Evolutionary conservation across 2,329 filamentous ascomycete genomes (phyloP).

Genomic region (Zalaria sp.): DNA sequence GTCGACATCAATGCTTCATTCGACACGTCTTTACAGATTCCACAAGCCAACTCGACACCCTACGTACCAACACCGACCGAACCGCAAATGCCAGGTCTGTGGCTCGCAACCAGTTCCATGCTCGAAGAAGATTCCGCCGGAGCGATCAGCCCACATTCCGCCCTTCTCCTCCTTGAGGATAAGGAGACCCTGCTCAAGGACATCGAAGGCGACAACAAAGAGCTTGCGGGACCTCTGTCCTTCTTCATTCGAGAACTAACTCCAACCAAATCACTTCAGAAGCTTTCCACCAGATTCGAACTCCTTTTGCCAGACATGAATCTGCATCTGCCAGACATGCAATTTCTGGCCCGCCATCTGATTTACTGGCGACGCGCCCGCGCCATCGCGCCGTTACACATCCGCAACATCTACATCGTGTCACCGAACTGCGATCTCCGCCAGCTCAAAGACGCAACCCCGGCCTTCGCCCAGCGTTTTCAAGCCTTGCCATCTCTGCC

Average conservation of each 20-base stretch:
- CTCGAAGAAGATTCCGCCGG: conserved; percentile 50
- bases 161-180: conserved; percentile 70
- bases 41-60: conserved; percentile 50
- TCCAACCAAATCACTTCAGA: conserved; percentile 53
- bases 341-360: conserved; percentile 80
- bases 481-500: conserved; percentile 70
- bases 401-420: conserved; percentile 79
- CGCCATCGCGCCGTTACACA: conserved; percentile 79
- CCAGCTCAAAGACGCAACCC: conserved; percentile 53
- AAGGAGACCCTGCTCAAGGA: conserved; percentile 64
- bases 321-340: conserved; percentile 66
- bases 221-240: conserved; percentile 61
- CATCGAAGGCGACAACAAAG: conserved; percentile 55
- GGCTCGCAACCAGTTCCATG: conserved; percentile 77
- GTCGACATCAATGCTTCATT: conserved; percentile 55
- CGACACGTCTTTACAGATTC: conserved; percentile 50
- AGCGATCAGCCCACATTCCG: conserved; percentile 71
- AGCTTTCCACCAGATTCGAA: conserved; percentile 42
- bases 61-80: conserved; percentile 58
- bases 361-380: conserved; percentile 93
- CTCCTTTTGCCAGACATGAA: conserved; percentile 40
- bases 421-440: conserved; percentile 76
- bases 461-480: conserved; percentile 64
- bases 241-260: conserved; percentile 50
- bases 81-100: conserved; percentile 58